Evolutionary conservation across 768 basidiomycete genomes (phyloP), one percentile per base, ranked within the genome.

Genomic region (Kwoniella sp.): DNA sequence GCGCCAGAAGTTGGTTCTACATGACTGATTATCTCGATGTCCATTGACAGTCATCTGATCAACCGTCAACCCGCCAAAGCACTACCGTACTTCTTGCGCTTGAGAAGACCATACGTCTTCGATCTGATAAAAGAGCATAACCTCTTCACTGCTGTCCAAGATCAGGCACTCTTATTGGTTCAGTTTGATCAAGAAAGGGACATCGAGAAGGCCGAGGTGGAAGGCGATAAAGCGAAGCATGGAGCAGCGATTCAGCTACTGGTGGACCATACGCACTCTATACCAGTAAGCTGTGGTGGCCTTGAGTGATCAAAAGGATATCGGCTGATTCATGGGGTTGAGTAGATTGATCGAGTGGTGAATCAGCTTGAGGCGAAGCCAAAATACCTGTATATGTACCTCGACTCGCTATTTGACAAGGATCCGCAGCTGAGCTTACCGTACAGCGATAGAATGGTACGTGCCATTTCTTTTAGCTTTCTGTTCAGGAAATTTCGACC

Each of bases 11-110:
- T n/a, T n/a, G n/a, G n/a, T n/a, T n/a, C n/a, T n/a, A n/a, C n/a
- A 44, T 9, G 40, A 44, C 40, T 44, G 40, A 44, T 33, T n/a
- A 63, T 27, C 10, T 44, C 22, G 2, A 21, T 27, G 27, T 52
- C 22, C 6, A 37, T 21, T 19, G 27, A 52, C n/a, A 94, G 93
- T 54, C 92, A 91, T 78, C 87, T 87, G 36, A 83, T 86, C 21
- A 93, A 94, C 69, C 87, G 91, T 1, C 96, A 98, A 81, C 91
- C 91, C 1, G 93, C 90, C 22, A 94, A 95, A 81, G 96, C 96
- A 0, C 82, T 99, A 0, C 91, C 91, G 0, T 98, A 86, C 81
- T 91, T 89, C 82, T 84, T 99, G 17, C 86, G 91, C 8, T 83
- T 98, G 17, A 87, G 93, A 8, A 84, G 88, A 54, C 87, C 92